phyloP scores from a whole-genome alignment of 805 yeast genomes.

The Kazachstania bromeliacearum region DNA sequence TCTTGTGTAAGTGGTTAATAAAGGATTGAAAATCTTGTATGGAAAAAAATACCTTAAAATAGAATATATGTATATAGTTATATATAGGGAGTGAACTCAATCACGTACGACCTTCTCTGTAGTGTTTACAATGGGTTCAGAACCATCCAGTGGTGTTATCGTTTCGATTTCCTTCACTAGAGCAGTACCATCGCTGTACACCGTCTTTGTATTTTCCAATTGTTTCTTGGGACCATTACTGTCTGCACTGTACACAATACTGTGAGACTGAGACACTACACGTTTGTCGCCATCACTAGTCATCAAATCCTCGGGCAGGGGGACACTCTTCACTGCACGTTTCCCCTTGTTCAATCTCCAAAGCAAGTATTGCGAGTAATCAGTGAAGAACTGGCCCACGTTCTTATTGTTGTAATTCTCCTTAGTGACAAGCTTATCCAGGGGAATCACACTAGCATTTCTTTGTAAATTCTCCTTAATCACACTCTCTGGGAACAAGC shows the following conservation, averaged over 20 bases:
- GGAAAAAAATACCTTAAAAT: too few species aligned
- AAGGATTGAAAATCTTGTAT: too few species aligned
- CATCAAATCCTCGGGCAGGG: conserved; percentile 23
- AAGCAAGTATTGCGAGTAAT: conserved; percentile 52
- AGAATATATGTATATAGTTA: too few species aligned
- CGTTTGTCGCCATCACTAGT: conserved; percentile 9
- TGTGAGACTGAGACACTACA: conserved; percentile 33
- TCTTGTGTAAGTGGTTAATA: too few species aligned
- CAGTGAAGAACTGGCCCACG: conserved; percentile 53
- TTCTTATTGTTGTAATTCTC: conserved; percentile 37
- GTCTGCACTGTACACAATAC: conserved; percentile 30
- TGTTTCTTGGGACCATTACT: conserved; percentile 38
- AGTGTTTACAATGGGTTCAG: conserved; percentile 28
- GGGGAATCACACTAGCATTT: conserved; percentile 22
- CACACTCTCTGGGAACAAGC: conserved; percentile 58
- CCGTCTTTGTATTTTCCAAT: conserved; percentile 29
- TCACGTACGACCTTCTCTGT: conserved; percentile 18
- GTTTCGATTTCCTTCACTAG: conserved; percentile 32
- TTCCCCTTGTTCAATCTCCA: conserved; percentile 53
- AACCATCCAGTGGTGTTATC: conserved; percentile 31
- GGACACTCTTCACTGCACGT: conserved; percentile 14
- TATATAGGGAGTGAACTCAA: too few species aligned
- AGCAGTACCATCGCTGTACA: conserved; percentile 36
- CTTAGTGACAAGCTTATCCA: conserved; percentile 35
- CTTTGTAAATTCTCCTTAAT: conserved; percentile 25